Percentiles rank a stretch among this genome's conserved stretches.
phyloP scores from a whole-genome alignment of 345 rosid species.

The Pistacia integerrima region DNA sequence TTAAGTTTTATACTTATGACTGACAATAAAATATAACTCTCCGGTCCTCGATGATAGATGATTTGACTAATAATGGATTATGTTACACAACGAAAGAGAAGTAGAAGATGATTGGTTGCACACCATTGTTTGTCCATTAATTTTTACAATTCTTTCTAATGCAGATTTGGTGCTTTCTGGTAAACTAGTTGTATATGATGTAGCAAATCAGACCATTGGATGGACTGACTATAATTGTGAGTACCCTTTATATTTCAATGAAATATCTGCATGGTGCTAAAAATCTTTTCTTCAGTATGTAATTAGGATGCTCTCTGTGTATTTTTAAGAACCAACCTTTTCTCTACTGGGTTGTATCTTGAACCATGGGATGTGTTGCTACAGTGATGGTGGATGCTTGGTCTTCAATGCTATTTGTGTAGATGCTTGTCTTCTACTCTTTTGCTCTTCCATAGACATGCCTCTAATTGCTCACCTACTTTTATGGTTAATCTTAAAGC shows the following conservation, averaged over 20 bases:
- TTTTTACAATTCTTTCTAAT: background rate
- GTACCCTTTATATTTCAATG: constrained; percentile 26
- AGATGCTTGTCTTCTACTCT: too few relatives aligned
- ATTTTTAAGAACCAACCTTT: background rate
- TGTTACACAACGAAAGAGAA: background rate
- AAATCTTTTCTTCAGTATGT: background rate
- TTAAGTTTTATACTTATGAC: background rate
- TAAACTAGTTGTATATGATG: constrained; percentile 79
- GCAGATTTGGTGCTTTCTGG: constrained; percentile 86
- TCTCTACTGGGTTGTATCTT: background rate
- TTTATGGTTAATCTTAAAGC: too few relatives aligned
- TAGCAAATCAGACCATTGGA: constrained; percentile 74
- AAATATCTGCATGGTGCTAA: background rate
- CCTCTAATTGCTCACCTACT: background rate
- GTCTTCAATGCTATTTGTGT: background rate
- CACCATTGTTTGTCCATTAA: background rate
- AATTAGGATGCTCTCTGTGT: background rate
- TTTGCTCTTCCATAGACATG: background rate
- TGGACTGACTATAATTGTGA: constrained; percentile 89
- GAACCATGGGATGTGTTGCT: background rate
- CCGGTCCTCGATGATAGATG: background rate
- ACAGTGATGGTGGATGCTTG: background rate
- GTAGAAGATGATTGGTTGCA: background rate
- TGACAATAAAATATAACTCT: background rate
- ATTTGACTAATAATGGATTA: background rate